These are phyloP conservation scores for Aspergillus ochraceoroseus DNA, from an alignment of 2,329 filamentous ascomycete genomes.

Conservation along the genomic window DNA sequence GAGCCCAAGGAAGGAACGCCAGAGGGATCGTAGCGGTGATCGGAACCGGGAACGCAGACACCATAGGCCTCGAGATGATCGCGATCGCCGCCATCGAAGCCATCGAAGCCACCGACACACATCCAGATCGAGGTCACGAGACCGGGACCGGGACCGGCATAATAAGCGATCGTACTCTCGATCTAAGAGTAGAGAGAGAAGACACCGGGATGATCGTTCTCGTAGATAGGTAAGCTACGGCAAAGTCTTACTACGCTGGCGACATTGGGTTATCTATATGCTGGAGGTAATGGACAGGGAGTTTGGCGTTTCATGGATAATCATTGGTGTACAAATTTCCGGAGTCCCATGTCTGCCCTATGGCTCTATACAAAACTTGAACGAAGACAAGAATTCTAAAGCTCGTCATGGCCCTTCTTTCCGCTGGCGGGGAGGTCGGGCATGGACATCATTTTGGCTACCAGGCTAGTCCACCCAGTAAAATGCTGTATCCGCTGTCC, in stretches of 20 bases:
- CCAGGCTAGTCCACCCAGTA: slow-evolving; percentile 96
- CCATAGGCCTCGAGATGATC: slow-evolving; percentile 30
- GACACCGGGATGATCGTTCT: slow-evolving; percentile 26
- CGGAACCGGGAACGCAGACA: slow-evolving; percentile 44
- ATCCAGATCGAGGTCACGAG: slow-evolving; percentile 29
- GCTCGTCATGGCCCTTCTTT: slow-evolving; percentile 45
- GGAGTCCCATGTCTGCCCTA: slow-evolving; percentile 9
- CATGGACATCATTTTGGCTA: slow-evolving; percentile 97
- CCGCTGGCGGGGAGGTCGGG: slow-evolving; percentile 54
- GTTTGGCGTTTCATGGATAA: slow-evolving; percentile 16
- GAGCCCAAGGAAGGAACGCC: slow-evolving; percentile 32
- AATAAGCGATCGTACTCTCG: slow-evolving; percentile 28
- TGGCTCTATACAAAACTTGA: slow-evolving; percentile 13
- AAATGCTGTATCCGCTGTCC: slow-evolving; percentile 98
- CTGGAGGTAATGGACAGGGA: slow-evolving; percentile 3
- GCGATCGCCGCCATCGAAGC: slow-evolving; percentile 30
- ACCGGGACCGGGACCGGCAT: slow-evolving; percentile 17
- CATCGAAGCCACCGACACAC: slow-evolving; percentile 34
- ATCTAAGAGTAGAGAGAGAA: slow-evolving; percentile 30
- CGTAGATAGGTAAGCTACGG: slow-evolving; percentile 26
- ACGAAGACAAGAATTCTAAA: slow-evolving; percentile 35
- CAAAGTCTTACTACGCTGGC: slow-evolving; percentile 24
- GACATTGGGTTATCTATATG: slow-evolving; percentile 21
- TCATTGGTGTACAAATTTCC: slow-evolving; percentile 13
- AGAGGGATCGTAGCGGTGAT: slow-evolving; percentile 28